Evolutionary conservation across 192 early-diverging fungal genomes (phyloP).

Genomic region (Gorgonomyces haynaldii): DNA sequence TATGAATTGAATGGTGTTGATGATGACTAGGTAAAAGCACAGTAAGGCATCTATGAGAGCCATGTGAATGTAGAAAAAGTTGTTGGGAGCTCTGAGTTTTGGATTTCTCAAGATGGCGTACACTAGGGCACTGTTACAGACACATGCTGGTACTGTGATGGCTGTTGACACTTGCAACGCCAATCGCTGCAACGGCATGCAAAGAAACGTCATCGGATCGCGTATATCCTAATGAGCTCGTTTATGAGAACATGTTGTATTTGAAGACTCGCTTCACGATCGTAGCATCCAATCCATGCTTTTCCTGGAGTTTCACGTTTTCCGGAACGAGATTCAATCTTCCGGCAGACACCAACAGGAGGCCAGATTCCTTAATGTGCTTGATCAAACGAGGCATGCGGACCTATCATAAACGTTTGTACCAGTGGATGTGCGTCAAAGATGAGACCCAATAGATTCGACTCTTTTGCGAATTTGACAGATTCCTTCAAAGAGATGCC

Average conservation of each 20-base stretch:
- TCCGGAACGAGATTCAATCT: constrained; percentile 51
- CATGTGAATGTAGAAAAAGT: too few relatives aligned
- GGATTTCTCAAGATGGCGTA: too few relatives aligned
- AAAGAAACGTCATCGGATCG: too few relatives aligned
- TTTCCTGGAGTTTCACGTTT: constrained; percentile 62
- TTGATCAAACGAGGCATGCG: constrained; percentile 83
- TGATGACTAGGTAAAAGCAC: too few relatives aligned
- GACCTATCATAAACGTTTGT: constrained; percentile 41
- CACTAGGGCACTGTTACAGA: too few relatives aligned
- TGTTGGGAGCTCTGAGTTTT: too few relatives aligned
- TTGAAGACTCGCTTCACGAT: constrained; percentile 57
- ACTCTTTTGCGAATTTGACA: constrained; percentile 81
- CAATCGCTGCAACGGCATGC: too few relatives aligned
- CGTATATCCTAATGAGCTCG: too few relatives aligned
- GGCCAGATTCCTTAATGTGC: constrained; percentile 83
- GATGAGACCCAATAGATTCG: constrained; percentile 86
- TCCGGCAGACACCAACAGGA: constrained; percentile 87
- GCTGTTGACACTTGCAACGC: too few relatives aligned
- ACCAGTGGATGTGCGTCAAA: constrained; percentile 84
- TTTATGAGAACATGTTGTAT: constrained; percentile 19
- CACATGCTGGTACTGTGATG: too few relatives aligned
- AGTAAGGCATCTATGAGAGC: too few relatives aligned
- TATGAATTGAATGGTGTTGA: too few relatives aligned
- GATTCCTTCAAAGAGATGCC: constrained; percentile 79
- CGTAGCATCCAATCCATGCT: constrained; percentile 82